These are phyloP conservation scores for Delonix regia DNA, from an alignment of 306 rosid species.

Conservation along the genomic window DNA sequence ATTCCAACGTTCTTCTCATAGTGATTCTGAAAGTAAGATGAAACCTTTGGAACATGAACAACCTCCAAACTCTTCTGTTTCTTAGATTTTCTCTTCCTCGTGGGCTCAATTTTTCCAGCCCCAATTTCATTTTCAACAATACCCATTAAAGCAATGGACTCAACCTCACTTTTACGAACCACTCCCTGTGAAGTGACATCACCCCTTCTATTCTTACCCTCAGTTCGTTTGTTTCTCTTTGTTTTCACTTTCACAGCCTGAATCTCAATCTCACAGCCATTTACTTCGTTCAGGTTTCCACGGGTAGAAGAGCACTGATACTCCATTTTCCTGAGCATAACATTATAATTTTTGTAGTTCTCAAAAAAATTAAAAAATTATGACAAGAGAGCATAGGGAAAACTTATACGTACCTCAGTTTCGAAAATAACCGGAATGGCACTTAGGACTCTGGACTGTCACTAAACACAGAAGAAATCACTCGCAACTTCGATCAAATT, in stretches of 20 bases:
- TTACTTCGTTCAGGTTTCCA: not conserved
- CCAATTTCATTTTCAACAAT: not conserved
- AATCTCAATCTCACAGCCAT: not conserved
- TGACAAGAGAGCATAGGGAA: too few species aligned
- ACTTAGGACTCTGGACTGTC: too few species aligned
- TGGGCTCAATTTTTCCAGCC: not conserved
- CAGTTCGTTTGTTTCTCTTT: not conserved
- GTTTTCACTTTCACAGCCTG: not conserved
- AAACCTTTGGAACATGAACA: conserved; percentile 19
- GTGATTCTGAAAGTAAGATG: conserved; percentile 21
- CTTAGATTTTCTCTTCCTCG: not conserved
- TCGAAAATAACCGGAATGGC: too few species aligned
- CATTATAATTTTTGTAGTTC: too few species aligned
- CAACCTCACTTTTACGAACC: not conserved
- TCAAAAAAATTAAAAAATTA: too few species aligned
- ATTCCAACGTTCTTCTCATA: not conserved
- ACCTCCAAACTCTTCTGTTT: not conserved
- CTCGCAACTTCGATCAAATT: too few species aligned
- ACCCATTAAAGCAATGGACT: not conserved
- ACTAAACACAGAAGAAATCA: too few species aligned
- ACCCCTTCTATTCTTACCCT: not conserved
- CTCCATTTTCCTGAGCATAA: not conserved
- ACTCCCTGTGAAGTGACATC: not conserved
- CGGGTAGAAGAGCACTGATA: not conserved
- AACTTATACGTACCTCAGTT: too few species aligned